Base-by-base conservation (phyloP, 2,329 filamentous ascomycete genomes). In the Fonsecaea pedrosoi region DNA sequence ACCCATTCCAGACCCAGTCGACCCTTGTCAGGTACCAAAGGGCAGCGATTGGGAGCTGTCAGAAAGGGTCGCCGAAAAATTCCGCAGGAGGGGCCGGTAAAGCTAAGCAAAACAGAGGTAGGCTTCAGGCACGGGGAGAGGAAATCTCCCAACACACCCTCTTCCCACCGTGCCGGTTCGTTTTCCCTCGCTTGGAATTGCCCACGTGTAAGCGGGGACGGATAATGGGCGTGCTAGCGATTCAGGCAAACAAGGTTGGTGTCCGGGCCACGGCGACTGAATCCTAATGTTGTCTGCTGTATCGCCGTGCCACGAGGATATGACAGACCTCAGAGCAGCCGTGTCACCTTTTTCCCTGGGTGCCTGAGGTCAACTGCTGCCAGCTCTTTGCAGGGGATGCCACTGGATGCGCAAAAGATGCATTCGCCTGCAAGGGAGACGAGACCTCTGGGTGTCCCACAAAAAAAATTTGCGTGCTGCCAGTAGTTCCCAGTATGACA, bases 101-200 rank as follows among this genome's bases (percentile, higher is more conserved):
- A 58, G 62, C 71, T 71, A 72, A 62, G 48, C 67, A 61, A 18
- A 68, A 70, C 38, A 58, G 40, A 68, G 71, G 48, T 58, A 66
- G 66, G 69, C 62, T 69, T 65, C 71, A 72, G 70, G 70, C 56
- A 70, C 68, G 58, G 62, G 55, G 63, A 61, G 45, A 66, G 69
- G 62, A 6, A 32, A 32, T 32, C 30, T 34, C 38, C 60, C 50
- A 56, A 13, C 66, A 70, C 65, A 68, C 69, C 66, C 37, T 60
- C 63, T 55, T 64, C 56, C 62, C 56, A 45, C 30, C 35, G 25
- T 62, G 37, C 58, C 54, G 64, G 35, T 55, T 54, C 42, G 57
- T 62, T 59, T 32, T 62, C 50, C 55, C 40, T 71, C 67, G 69
- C 61, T 61, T 67, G 67, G 45, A 38, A 42, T 58, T 66, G 38